Base-by-base conservation (phyloP, 148 eudicot species). In the Camellia granthamiana region DNA sequence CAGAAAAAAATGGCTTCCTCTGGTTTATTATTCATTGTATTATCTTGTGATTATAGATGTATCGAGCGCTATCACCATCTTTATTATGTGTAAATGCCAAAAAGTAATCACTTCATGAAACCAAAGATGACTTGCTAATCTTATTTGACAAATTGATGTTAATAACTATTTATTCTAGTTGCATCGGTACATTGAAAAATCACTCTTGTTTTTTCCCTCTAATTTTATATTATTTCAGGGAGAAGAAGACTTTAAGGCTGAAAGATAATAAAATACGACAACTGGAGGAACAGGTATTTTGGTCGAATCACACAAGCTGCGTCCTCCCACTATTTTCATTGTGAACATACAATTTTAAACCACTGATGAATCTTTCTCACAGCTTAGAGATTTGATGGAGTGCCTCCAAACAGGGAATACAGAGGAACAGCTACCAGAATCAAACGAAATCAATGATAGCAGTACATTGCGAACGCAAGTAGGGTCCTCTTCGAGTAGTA, bases 261-360 rank as follows among this genome's bases (percentile, higher is more conserved):
- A 90, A 92, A 84, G 93, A 93, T 41, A 78, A 84, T 18, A 90
- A 88, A 85, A 88, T 95, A 83, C 84, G 62, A 41, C 86, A 87
- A 74, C 86, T 93, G 83, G 97, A 93, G 85, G 92, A 91, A 79
- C 93, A 95, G 97, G 98, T 95, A 80, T 42, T n/a, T 49, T 68
- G 4, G 60, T 21, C 58, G 47, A 19, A 52, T 58, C 15, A 30
- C 68, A 30, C 38, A 49, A 41, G 51, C 61, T 54, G 55, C 23
- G 8, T 5, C 21, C 60, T 66, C 60, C 42, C 19, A 14, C 9
- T 42, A 23, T 21, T 46, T 43, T 68, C 8, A 3, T n/a, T 13
- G 0, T 44, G 3, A 47, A 52, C 4, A 42, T 76, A 42, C 58
- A 23, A 51, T 5, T 49, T 30, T 76, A 42, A 23, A 2, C 16